Evolutionary conservation across 2,329 filamentous ascomycete species (phyloP), one percentile per base, ranked within the genome.

Genomic region (Colletotrichum magnum): DNA sequence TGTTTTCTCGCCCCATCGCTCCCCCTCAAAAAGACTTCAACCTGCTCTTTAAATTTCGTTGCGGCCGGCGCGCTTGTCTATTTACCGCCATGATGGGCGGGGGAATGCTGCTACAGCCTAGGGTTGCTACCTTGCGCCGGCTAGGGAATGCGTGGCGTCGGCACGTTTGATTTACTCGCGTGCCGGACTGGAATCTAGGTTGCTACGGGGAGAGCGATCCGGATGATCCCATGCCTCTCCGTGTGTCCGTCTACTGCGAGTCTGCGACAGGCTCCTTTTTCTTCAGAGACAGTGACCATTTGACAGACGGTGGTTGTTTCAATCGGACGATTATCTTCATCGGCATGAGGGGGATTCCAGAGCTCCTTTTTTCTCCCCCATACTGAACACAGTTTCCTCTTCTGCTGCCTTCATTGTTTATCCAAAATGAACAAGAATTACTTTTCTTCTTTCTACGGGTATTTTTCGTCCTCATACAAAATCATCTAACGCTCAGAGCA

Each of bases 361-460:
- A 36, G 7, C 32, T 36, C 32, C 32, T 36, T 7, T 36, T 36
- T 36, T 36, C 21, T 4, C 21, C 21, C 21, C 21, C 32, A 36
- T 18, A 9, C 32, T 10, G 32, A 36, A 12, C 32, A 36, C 32
- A 24, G 32, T 36, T 36, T 36, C 32, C 5, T 10, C 32, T 36
- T 36, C 32, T 36, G 6, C 32, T 36, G 7, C 10, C 32, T 36
- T 36, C 10, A 9, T 36, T 36, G 9, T 7, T 36, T 36, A 18
- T 43, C 54, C 41, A 48, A 48, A 21, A 56, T 32, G 39, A 54
- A 41, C 26, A 39, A 54, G 57, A 15, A 47, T 51, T 26, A 47
- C 21, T 56, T 61, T 61, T n/a, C 43, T 18, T 67, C 66, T 66
- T 52, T 61, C 36, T 67, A 67, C 62, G 67, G 62, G 67, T 69